phyloP scores from a whole-genome alignment of 768 basidiomycete genomes.

The Pseudohyphozyma bogoriensis region DNA sequence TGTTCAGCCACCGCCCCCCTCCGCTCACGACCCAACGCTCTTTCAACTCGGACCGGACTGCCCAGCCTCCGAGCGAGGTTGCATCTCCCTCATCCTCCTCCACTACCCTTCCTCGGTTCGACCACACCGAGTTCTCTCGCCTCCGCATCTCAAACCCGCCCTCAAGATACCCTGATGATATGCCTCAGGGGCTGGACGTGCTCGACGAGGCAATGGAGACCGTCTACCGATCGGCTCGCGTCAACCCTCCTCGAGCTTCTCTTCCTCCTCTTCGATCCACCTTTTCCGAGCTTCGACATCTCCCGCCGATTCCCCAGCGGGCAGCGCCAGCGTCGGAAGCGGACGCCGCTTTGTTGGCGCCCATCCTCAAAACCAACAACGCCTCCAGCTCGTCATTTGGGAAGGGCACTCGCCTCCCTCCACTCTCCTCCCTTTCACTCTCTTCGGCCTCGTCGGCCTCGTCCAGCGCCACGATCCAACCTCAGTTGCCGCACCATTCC shows the following conservation, averaged over 20 bases:
- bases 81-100: background rate
- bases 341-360: constrained; percentile 20
- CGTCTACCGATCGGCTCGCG: constrained; percentile 2
- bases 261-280: constrained; percentile 18
- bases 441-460: background rate
- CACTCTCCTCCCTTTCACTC: background rate
- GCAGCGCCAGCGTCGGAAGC: constrained; percentile 11
- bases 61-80: background rate
- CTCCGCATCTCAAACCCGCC: constrained; percentile 15
- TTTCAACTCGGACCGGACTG: background rate
- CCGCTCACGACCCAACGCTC: background rate
- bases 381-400: background rate
- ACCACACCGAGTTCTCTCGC: constrained; percentile 16
- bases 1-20: background rate
- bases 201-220: constrained; percentile 25
- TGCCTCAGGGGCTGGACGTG: background rate
- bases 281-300: constrained; percentile 3
- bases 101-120: background rate
- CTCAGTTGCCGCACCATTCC: background rate
- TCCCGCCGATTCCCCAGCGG: too few relatives aligned
- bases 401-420: background rate
- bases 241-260: constrained; percentile 11
- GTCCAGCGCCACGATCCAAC: background rate
- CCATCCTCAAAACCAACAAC: background rate
- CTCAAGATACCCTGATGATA: background rate